Base-by-base conservation (phyloP, 1,284 basidiomycete genomes). In the Puccinia polysora region DNA sequence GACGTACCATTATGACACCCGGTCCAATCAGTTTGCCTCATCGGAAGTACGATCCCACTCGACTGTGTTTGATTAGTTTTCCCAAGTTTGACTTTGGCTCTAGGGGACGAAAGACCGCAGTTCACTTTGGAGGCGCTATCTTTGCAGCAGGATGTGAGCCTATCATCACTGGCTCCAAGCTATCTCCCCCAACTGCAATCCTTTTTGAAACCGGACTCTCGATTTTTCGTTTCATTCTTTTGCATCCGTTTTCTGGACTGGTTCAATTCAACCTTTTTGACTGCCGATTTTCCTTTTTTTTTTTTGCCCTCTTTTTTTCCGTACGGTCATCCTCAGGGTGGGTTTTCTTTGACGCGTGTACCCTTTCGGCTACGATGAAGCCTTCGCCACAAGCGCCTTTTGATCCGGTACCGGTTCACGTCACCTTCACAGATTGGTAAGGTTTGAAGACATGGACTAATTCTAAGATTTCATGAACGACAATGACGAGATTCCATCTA, bases 271-370 rank as follows among this genome's bases (percentile, higher is more conserved):
- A 4, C 38, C 4, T 32, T 18, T 43, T 30, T 45, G 25, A 32
- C 53, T 15, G 23, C 67, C 60, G 28, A 72, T 34, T 34, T 73
- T 30, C 40, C 62, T 60, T 75, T 47, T 72, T 40, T 32, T 58
- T 60, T 25, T 60, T 65, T 47, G 25, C 23, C 18, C 7, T 4
- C 28, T 10, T 62, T 53, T 65, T 50, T 38, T 64, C 12, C 18
- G 28, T 28, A 34, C 4, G 15, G 15, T 52, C 7, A 5, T n/a
- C 23, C 14, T 65, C 8, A 71, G 69, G 69, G 69, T 62, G 59
- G 58, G 25, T 90, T n/a, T 92, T 97, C 81, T 84, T 97, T 74
- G 95, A 97, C 77, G 95, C 95, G 20, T 87, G 88, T 49, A 88
- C 96, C 73, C 84, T 94, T 67, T 96, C 92, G 1, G 74, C 76